These are phyloP conservation scores for Discostella stelligeroides DNA, from an alignment of 108 stramenopile genomes.

Conservation along the genomic window DNA sequence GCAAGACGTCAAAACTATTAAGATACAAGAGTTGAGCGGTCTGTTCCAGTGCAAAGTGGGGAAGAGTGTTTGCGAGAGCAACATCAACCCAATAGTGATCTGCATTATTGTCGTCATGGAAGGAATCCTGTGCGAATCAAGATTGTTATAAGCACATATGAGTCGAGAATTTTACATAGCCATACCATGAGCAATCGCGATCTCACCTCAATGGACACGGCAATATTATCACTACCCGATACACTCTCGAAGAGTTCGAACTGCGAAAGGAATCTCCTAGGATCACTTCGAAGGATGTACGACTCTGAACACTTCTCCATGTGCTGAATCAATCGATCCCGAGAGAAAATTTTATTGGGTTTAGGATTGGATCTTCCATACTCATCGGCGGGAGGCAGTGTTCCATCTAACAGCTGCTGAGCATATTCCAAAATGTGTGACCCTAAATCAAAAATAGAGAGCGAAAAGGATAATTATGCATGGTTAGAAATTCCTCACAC, in stretches of 20 bases:
- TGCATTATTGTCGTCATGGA: constrained; percentile 49
- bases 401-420: constrained; percentile 55
- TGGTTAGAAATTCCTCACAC: neutral
- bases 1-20: constrained; percentile 87
- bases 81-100: constrained; percentile 88
- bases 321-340: constrained; percentile 69
- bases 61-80: constrained; percentile 90
- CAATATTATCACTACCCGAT: constrained; percentile 85
- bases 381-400: constrained; percentile 46
- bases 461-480: too few species aligned
- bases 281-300: constrained; percentile 66
- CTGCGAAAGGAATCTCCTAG: constrained; percentile 83
- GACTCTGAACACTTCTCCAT: constrained; percentile 76
- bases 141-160: constrained; percentile 22
- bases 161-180: constrained; percentile 23
- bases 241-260: constrained; percentile 81
- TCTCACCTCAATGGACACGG: constrained; percentile 71
- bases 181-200: constrained; percentile 10
- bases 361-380: constrained; percentile 49
- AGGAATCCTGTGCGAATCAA: constrained; percentile 37
- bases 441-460: constrained; percentile 19
- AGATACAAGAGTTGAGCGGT: constrained; percentile 79
- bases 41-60: constrained; percentile 87
- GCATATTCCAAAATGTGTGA: constrained; percentile 71
- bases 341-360: constrained; percentile 52